phyloP scores from a whole-genome alignment of 2,329 filamentous ascomycete genomes.

The Fusarium hostae region DNA sequence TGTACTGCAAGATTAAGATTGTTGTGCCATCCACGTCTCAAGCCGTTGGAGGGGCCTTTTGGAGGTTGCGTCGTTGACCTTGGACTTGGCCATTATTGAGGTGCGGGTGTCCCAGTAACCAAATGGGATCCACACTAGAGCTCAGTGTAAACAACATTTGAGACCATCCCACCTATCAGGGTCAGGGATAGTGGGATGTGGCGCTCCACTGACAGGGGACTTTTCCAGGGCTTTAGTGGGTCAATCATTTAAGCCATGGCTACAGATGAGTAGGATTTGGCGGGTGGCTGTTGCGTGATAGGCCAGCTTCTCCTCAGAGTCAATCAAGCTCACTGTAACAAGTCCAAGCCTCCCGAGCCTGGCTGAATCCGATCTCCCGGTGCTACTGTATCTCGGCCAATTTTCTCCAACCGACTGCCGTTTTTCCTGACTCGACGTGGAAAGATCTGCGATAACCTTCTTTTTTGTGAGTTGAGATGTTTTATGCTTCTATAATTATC shows the following conservation, averaged over 20 bases:
- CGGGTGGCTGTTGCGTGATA: conserved; percentile 19
- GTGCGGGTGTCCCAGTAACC: conserved; percentile 41
- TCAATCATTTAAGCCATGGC: conserved; percentile 11
- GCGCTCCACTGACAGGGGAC: conserved; percentile 31
- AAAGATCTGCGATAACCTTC: conserved; percentile 21
- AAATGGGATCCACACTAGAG: conserved; percentile 31
- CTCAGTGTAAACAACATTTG: conserved; percentile 42
- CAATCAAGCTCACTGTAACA: conserved; percentile 15
- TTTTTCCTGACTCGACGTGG: conserved; percentile 4
- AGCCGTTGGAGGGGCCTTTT: conserved; percentile 31
- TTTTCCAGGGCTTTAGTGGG: conserved; percentile 22
- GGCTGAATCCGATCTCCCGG: conserved; percentile 33
- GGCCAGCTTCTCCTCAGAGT: neutral
- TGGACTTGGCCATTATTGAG: conserved; percentile 16
- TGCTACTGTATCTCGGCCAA: conserved; percentile 28
- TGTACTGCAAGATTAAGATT: conserved; percentile 13
- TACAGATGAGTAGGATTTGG: conserved; percentile 13
- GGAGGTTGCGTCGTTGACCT: conserved; percentile 32
- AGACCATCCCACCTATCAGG: conserved; percentile 39
- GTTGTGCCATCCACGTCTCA: conserved; percentile 28
- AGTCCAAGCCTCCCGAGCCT: conserved; percentile 29
- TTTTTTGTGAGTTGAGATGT: neutral
- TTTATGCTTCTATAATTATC: neutral
- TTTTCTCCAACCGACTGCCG: conserved; percentile 23
- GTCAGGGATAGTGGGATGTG: conserved; percentile 23